A percentile compares a stretch with the other conserved stretches of the same genome.
Evolutionary conservation across 1,284 basidiomycete species (phyloP).

Genomic region (Ganoderma lucidum): DNA sequence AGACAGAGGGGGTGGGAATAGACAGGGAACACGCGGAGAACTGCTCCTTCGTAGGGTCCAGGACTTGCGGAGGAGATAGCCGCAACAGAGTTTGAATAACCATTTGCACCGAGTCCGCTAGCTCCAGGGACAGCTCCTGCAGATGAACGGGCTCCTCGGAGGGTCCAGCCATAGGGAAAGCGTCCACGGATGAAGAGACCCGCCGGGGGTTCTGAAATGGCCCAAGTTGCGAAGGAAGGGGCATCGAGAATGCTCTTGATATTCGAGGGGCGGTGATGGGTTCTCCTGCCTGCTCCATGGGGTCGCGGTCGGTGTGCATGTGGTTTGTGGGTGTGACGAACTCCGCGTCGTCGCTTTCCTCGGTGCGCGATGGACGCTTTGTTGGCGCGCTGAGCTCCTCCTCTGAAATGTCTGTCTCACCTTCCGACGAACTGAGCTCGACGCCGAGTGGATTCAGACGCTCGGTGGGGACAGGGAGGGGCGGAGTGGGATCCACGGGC

Average conservation of each 20-base stretch:
- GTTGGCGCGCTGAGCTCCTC: slow-evolving; percentile 43
- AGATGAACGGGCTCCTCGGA: slow-evolving; percentile 52
- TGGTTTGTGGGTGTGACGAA: slow-evolving; percentile 46
- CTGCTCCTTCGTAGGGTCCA: slow-evolving; percentile 92
- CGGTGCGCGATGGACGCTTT: slow-evolving; percentile 38
- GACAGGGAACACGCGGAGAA: slow-evolving; percentile 87
- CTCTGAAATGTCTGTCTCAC: slow-evolving; percentile 57
- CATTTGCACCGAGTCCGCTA: slow-evolving; percentile 88
- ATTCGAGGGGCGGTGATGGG: slow-evolving; percentile 54
- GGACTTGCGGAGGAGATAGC: slow-evolving; percentile 86
- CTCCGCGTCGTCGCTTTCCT: slow-evolving; percentile 42
- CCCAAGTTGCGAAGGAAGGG: slow-evolving; percentile 72
- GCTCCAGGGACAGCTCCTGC: slow-evolving; percentile 77
- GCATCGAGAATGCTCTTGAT: slow-evolving; percentile 76
- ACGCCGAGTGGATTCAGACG: slow-evolving; percentile 43
- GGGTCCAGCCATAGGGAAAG: slow-evolving; percentile 31
- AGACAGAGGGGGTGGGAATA: slow-evolving; percentile 85
- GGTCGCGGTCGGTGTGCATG: slow-evolving; percentile 44
- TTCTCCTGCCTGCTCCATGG: slow-evolving; percentile 41
- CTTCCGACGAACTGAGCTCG: slow-evolving; percentile 55
- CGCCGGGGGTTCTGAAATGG: slow-evolving; percentile 72
- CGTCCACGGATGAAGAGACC: slow-evolving; percentile 27
- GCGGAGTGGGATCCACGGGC: slow-evolving; percentile 51
- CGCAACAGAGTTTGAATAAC: slow-evolving; percentile 90
- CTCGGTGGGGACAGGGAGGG: slow-evolving; percentile 44